These are phyloP conservation scores for Comarum palustre DNA, from an alignment of 306 rosid genomes.

Conservation along the genomic window DNA sequence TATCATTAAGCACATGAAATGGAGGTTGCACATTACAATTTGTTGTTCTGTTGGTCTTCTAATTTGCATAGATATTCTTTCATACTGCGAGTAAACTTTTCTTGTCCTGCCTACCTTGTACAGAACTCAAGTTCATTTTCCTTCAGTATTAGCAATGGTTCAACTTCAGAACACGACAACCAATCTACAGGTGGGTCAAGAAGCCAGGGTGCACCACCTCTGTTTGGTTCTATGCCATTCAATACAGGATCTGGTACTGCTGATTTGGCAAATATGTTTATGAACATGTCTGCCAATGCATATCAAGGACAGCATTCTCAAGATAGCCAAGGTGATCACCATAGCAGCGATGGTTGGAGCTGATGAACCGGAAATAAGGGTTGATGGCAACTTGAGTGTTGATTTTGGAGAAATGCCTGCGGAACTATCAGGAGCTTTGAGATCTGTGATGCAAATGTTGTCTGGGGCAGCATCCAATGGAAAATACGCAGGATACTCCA, in stretches of 20 bases:
- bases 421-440: constrained; percentile 56
- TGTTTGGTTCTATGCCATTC: constrained; percentile 52
- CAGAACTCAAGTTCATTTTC: constrained; percentile 47
- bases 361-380: constrained; percentile 43
- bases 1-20: not conserved
- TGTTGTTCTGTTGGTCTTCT: not conserved
- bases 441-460: constrained; percentile 69
- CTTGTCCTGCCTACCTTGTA: not conserved
- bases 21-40: not conserved
- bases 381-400: constrained; percentile 47
- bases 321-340: constrained; percentile 37
- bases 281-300: constrained; percentile 52
- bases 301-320: constrained; percentile 46
- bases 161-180: constrained; percentile 36
- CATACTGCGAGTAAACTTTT: constrained; percentile 1
- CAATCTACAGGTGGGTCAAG: constrained; percentile 51
- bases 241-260: constrained; percentile 34
- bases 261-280: constrained; percentile 58
- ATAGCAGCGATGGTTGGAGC: constrained; percentile 22
- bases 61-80: not conserved
- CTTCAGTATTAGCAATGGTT: constrained; percentile 25
- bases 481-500: constrained; percentile 41
- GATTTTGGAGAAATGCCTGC: constrained; percentile 64
- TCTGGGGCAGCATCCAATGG: constrained; percentile 43
- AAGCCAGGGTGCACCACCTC: constrained; percentile 42